Evolutionary conservation across 768 basidiomycete genomes (phyloP), one percentile per base, ranked within the genome.

Genomic region (Amanita inopinata): DNA sequence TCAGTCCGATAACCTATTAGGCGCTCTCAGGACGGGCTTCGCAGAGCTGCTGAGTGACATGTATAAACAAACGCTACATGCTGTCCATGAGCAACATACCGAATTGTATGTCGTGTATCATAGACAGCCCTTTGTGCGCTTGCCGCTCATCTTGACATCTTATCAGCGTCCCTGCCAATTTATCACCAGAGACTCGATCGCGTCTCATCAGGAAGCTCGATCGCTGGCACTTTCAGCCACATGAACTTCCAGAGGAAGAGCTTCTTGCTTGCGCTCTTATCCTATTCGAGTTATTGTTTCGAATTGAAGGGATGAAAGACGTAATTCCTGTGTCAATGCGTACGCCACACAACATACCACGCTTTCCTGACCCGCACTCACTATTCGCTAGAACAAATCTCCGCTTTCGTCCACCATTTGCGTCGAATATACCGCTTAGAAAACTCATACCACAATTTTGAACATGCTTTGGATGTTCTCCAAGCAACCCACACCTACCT

Each of bases 381-480:
- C 38, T 53, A 47, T 48, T 30, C n/a, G 11, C 39, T 30, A 90
- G 91, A 70, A 50, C 78, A 82, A 62, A 71, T 97, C 49, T 73
- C 77, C 14, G 62, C 76, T 7, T 83, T 98, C 53, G 71, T 99
- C 30, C 76, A 78, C 51, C 88, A 94, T 50, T 74, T 98, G n/a
- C 78, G 83, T n/a, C 76, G 78, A 20, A 81, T 94, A 38, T 99
- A 99, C 60, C 84, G 92, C 47, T 72, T 76, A 39, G 79, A 82
- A 45, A 97, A 97, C 63, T 83, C 85, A 19, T 99, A 99, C 60
- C 96, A 99, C 70, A 99, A 98, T 56, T 98, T 94, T 57, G 80
- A 89, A 48, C 96, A 99, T 62, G 96, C 93, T 0, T 68, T 96
- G 32, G 96, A 99, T 60, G 96, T 98, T 11, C 73, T 98, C 15